A percentile compares a stretch with the other conserved stretches of the same genome.
Conservation (phyloP, 1,139 yeast genomes). For the Yamadazyma friedrichii region DNA sequence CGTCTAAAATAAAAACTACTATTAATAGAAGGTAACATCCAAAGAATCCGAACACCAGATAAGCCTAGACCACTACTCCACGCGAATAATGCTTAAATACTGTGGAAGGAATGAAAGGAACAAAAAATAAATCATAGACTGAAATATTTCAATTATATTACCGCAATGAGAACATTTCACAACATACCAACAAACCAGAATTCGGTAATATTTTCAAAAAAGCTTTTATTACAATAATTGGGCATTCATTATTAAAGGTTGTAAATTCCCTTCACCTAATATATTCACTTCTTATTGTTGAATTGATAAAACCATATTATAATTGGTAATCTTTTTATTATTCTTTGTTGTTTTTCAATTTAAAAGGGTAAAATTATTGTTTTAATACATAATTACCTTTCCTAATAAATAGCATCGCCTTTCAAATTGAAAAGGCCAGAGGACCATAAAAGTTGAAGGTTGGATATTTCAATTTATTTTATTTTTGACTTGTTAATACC, state of each 20-base stretch:
- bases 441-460: not conserved
- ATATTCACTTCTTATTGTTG: not conserved
- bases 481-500: not conserved
- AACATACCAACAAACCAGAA: not conserved
- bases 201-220: not conserved
- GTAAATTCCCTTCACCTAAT: not conserved
- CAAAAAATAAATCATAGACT: not conserved
- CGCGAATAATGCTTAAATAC: too few species aligned
- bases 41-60: too few species aligned
- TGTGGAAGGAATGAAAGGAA: not conserved
- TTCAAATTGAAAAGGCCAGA: not conserved
- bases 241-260: not conserved
- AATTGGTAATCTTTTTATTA: not conserved
- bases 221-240: not conserved
- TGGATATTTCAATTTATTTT: not conserved
- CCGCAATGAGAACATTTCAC: conserved; percentile 1
- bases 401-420: conserved; percentile 4
- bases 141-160: not conserved
- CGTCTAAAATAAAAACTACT: not conserved
- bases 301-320: too few species aligned
- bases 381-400: conserved; percentile 1
- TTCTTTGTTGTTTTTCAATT: not conserved
- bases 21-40: not conserved
- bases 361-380: not conserved
- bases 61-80: too few species aligned